These are phyloP conservation scores for Rhizopogon vinicolor DNA, from an alignment of 768 basidiomycete genomes.

Conservation along the genomic window DNA sequence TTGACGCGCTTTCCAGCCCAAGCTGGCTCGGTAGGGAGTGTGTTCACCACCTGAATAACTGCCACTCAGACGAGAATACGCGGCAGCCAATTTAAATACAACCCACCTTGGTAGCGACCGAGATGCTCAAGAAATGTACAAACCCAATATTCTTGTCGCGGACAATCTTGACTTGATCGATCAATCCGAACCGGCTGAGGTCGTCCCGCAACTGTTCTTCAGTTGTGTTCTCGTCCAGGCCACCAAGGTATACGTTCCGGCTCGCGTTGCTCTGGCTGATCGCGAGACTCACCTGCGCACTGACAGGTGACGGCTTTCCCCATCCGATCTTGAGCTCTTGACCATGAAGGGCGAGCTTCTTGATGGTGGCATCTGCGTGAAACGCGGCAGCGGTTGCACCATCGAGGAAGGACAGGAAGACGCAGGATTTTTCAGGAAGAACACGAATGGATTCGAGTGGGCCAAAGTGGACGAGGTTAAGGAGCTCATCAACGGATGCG, in stretches of 20 bases:
- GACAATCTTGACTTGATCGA: conserved; percentile 99
- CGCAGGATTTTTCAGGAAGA: conserved; percentile 94
- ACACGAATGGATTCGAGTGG: conserved; percentile 94
- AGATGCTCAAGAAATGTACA: conserved; percentile 96
- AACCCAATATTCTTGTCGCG: conserved; percentile 99
- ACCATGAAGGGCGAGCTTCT: conserved; percentile 88
- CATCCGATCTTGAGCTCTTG: conserved; percentile 99
- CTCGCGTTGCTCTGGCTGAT: conserved; percentile 92
- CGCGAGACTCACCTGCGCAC: conserved; percentile 78
- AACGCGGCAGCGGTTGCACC: conserved; percentile 91
- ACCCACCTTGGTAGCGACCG: conserved; percentile 88
- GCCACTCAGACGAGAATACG: neutral
- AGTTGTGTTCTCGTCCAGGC: conserved; percentile 83
- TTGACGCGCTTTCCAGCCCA: conserved; percentile 98
- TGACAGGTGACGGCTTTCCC: conserved; percentile 92
- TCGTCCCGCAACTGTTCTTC: conserved; percentile 93
- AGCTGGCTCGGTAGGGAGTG: conserved; percentile 83
- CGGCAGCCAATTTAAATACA: conserved; percentile 2
- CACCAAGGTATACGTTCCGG: conserved; percentile 95
- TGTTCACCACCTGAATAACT: conserved; percentile 75
- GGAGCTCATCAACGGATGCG: conserved; percentile 95
- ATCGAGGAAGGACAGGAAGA: conserved; percentile 97
- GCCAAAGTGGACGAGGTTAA: conserved; percentile 97
- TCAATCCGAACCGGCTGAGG: conserved; percentile 86
- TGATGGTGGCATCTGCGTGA: conserved; percentile 94